Base-by-base conservation (phyloP, 805 yeast genomes). In the Metschnikowia matae region DNA sequence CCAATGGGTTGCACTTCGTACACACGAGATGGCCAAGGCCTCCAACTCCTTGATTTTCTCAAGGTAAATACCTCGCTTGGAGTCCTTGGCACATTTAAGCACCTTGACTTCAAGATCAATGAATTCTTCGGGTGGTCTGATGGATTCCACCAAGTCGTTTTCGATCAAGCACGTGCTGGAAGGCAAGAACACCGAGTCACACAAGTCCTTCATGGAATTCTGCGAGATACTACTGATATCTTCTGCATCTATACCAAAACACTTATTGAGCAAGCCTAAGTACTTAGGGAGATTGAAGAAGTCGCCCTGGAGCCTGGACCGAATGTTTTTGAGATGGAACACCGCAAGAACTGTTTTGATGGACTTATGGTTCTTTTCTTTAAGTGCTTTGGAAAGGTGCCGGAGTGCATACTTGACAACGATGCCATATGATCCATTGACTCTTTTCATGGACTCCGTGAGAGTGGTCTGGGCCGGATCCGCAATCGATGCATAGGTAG, bases 401-500 rank as follows among this genome's bases (percentile, higher is more conserved):
- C 70, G 69, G 21, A 89, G 66, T 1, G 87, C 68, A 15, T 67
- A 61, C 10, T 73, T 73, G 2, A 85, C 65, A 35, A 89, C 77
- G 2, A 77, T 62, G 17, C 78, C 73, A 52, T 86, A 83, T 0
- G 89, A 78, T 0, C 88, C 87, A 55, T 83, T 75, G 3, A 92
- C 69, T 50, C 86, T 81, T 57, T 82, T 85, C 76, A 87, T 79
- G 0, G 87, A 81, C 29, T 85, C 83, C 2, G 81, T 77, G 49
- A 94, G 67, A 1, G 86, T 79, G 0, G 78, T 65, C 48, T 86
- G 89, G 0, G 96, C 95, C 18, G 84, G 79, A 8, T 75, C 71
- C 1, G 89, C 78, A n/a, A 87, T 80, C 3, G 82, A 82, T 0
- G 84, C 70, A 61, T 88, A 92, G 0, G 84, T 73, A 0, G 96